phyloP scores from a whole-genome alignment of 371 early-diverging fungal species.

The Mortierella sp. region DNA sequence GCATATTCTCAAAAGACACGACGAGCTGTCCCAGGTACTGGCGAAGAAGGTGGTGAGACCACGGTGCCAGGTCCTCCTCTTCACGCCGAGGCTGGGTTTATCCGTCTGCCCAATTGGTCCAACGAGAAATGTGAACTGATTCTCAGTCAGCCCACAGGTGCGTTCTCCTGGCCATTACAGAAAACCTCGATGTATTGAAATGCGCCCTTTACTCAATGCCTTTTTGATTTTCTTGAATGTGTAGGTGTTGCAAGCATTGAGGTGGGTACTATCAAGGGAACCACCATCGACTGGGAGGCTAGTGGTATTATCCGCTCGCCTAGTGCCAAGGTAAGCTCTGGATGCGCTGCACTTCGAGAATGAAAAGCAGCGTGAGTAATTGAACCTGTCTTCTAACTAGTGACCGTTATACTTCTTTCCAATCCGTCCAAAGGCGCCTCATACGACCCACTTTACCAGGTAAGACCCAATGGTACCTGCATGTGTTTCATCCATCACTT shows the following conservation, averaged over 20 bases:
- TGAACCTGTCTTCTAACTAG: not conserved
- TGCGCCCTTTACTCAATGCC: not conserved
- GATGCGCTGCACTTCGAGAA: not conserved
- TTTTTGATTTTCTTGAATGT: not conserved
- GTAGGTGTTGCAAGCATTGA: conserved; percentile 49
- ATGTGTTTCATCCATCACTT: not conserved
- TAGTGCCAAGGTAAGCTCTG: conserved; percentile 34
- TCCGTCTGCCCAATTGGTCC: conserved; percentile 44
- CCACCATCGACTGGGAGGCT: conserved; percentile 27
- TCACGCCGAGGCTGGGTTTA: conserved; percentile 46
- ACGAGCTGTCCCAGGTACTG: conserved; percentile 27
- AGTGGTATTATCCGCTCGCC: conserved; percentile 40
- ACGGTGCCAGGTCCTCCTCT: conserved; percentile 32
- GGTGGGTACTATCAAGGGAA: conserved; percentile 36
- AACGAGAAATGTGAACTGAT: conserved; percentile 35
- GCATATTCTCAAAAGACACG: conserved; percentile 43
- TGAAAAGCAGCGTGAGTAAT: not conserved
- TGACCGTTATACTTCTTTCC: not conserved
- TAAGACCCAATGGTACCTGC: not conserved
- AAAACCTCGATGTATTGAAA: not conserved
- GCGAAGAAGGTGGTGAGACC: not conserved
- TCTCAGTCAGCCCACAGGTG: conserved; percentile 50
- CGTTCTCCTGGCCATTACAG: not conserved
- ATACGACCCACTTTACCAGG: conserved; percentile 54
- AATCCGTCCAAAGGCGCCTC: conserved; percentile 23